Evolutionary conservation across 495 filamentous ascomycete species (phyloP).

Genomic region (Penicillium subrubescens): DNA sequence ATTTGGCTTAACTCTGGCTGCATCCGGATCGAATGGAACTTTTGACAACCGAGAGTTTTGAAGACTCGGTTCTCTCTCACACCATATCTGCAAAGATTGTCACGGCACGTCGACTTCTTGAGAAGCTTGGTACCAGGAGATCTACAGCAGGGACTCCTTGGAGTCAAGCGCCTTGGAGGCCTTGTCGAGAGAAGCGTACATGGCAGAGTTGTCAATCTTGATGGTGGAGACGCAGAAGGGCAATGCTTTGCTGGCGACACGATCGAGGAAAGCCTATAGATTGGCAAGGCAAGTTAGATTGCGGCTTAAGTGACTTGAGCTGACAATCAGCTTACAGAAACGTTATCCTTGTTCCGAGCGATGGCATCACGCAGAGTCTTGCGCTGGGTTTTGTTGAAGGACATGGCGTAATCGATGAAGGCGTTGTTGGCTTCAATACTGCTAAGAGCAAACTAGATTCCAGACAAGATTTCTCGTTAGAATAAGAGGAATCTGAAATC

Average conservation of each 20-base stretch:
- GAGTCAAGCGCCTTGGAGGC: neutral
- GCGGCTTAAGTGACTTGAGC: neutral
- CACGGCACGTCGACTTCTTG: no score
- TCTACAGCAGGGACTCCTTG: neutral
- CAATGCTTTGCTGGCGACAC: neutral
- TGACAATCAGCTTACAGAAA: neutral
- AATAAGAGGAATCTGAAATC: no score
- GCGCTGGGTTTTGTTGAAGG: neutral
- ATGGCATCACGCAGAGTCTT: neutral
- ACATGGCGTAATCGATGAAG: neutral
- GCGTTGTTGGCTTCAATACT: slow-evolving; percentile 1
- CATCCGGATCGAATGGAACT: neutral
- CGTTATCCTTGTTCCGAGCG: neutral
- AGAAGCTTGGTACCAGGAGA: neutral
- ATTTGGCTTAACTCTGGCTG: no score
- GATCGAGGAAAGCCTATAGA: neutral
- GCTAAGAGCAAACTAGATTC: neutral
- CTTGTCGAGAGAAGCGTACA: neutral
- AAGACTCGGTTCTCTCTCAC: neutral
- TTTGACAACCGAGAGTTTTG: no score
- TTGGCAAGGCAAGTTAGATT: neutral
- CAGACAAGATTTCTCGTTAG: neutral
- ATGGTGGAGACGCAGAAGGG: neutral
- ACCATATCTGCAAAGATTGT: neutral
- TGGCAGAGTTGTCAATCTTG: slow-evolving; percentile 1